These are phyloP conservation scores for Heliosperma pusillum DNA, from an alignment of 148 eudicot species.

Conservation along the genomic window DNA sequence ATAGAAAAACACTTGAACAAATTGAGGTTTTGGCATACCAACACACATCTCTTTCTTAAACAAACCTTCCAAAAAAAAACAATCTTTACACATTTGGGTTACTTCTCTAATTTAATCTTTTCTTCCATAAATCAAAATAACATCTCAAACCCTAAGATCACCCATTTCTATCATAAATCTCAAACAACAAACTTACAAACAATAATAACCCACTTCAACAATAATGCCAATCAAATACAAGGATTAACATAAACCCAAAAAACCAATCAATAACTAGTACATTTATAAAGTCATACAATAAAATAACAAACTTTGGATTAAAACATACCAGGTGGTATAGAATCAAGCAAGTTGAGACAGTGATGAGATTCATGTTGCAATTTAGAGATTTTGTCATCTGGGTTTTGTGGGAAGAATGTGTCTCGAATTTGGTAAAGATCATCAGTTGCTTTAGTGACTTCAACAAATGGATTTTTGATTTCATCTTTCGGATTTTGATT, in stretches of 20 bases:
- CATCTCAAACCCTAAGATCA: background rate
- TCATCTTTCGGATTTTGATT: conserved; percentile 5
- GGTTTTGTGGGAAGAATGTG: conserved; percentile 57
- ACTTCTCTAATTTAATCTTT: background rate
- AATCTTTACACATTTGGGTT: too few species aligned
- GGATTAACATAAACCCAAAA: background rate
- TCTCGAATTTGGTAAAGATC: conserved; percentile 68
- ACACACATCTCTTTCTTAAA: too few species aligned
- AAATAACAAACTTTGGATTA: background rate
- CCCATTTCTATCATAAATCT: background rate
- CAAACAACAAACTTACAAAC: background rate
- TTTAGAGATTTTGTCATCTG: conserved; percentile 51
- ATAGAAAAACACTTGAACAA: too few species aligned
- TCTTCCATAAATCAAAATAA: background rate
- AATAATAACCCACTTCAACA: background rate
- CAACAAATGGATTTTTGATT: conserved; percentile 35
- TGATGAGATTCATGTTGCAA: conserved; percentile 45
- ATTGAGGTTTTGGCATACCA: too few species aligned
- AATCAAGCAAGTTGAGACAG: conserved; percentile 65
- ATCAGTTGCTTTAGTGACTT: conserved; percentile 46
- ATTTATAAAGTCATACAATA: background rate
- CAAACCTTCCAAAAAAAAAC: too few species aligned
- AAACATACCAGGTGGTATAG: conserved; percentile 54
- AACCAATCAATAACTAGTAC: too few species aligned
- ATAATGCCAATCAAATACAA: background rate